Evolutionary conservation across 805 yeast species (phyloP).

Genomic region (Isabelozyma rhagii): DNA sequence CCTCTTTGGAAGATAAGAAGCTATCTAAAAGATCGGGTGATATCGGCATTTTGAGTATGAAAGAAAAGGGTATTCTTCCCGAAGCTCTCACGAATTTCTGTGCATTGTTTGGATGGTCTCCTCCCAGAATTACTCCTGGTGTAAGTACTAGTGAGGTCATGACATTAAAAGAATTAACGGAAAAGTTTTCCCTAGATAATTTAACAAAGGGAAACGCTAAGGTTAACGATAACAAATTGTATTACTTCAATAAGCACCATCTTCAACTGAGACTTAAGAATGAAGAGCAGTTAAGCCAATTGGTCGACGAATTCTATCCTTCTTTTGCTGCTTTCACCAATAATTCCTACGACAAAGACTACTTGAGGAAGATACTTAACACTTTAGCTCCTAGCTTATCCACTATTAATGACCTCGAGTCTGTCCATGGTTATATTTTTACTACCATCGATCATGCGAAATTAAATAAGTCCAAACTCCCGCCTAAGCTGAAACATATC

Average conservation of each 20-base stretch:
- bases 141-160: slow-evolving; percentile 51
- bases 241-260: slow-evolving; percentile 74
- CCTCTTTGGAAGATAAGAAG: slow-evolving; percentile 70
- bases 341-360: slow-evolving; percentile 9
- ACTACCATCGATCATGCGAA: slow-evolving; percentile 27
- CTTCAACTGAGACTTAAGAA: slow-evolving; percentile 43
- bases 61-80: slow-evolving; percentile 65
- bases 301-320: slow-evolving; percentile 31
- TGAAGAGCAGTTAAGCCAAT: slow-evolving; percentile 27
- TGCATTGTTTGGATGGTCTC: slow-evolving; percentile 94
- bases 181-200: slow-evolving; percentile 60
- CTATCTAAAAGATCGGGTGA: slow-evolving; percentile 86
- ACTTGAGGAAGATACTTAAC: slow-evolving; percentile 36
- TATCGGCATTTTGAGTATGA: slow-evolving; percentile 61
- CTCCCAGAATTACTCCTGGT: slow-evolving; percentile 53
- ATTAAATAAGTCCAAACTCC: slow-evolving; percentile 6
- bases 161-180: slow-evolving; percentile 48
- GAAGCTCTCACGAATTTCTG: slow-evolving; percentile 86
- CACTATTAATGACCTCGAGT: slow-evolving; percentile 50
- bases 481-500: slow-evolving; percentile 11
- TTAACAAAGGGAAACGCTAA: slow-evolving; percentile 93
- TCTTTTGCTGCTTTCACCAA: slow-evolving; percentile 10
- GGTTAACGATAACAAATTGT: slow-evolving; percentile 74
- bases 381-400: slow-evolving; percentile 49
- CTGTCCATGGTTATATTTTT: slow-evolving; percentile 50